Conservation (phyloP, 306 rosid genomes). For the Sechiopsis laciniata region DNA sequence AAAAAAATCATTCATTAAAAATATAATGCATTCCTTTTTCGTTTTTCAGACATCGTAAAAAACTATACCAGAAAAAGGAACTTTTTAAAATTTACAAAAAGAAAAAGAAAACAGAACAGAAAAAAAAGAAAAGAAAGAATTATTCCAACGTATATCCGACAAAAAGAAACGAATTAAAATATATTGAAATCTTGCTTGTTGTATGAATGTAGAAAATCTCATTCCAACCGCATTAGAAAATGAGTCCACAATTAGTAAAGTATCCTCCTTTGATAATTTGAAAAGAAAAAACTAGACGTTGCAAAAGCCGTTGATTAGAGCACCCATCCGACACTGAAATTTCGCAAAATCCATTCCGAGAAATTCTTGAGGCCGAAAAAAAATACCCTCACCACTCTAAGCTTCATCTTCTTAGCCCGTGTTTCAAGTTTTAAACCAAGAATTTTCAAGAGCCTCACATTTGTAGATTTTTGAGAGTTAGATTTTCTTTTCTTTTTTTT, state of each 20-base stretch:
- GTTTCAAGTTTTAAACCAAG: background rate
- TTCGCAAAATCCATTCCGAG: background rate
- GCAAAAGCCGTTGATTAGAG: constrained; percentile 5
- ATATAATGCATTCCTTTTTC: background rate
- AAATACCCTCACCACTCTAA: too few relatives aligned
- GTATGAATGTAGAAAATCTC: background rate
- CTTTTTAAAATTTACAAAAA: too few relatives aligned
- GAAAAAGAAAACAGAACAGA: background rate
- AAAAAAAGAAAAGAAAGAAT: background rate
- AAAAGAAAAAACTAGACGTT: constrained; percentile 17
- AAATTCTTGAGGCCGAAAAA: background rate
- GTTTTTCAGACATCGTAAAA: background rate
- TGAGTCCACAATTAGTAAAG: background rate
- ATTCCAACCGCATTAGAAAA: constrained; percentile 5
- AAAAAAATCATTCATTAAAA: background rate
- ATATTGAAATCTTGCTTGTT: background rate
- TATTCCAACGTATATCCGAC: constrained; percentile 1
- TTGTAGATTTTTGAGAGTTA: background rate
- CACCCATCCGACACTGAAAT: background rate
- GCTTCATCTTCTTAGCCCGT: background rate
- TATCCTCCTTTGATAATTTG: background rate
- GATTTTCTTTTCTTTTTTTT: background rate
- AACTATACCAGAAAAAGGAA: too few relatives aligned
- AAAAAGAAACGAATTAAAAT: background rate
- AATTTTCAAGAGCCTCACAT: background rate